Evolutionary conservation across 176 grass and related monocot genomes (phyloP).

Genomic region (Dendrocalamus sinicus): DNA sequence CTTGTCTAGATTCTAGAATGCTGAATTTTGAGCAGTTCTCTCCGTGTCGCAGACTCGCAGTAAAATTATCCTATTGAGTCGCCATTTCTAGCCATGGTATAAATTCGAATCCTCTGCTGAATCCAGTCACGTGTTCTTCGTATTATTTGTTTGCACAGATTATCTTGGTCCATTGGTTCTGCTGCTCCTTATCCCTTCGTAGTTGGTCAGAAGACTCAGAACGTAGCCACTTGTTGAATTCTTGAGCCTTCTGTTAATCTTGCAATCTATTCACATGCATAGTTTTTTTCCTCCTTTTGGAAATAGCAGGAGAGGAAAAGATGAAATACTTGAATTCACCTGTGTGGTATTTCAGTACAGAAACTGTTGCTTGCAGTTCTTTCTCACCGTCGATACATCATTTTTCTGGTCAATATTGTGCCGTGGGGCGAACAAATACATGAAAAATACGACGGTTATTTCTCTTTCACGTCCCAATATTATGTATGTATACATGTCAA

Average conservation of each 20-base stretch:
- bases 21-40: not conserved
- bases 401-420: constrained; percentile 48
- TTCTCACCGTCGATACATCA: constrained; percentile 1
- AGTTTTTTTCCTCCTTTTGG: not conserved
- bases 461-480: constrained; percentile 22
- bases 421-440: constrained; percentile 32
- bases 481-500: constrained; percentile 39
- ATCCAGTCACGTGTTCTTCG: not conserved
- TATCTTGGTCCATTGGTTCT: constrained; percentile 37
- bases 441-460: constrained; percentile 16
- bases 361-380: constrained; percentile 39
- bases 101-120: not conserved
- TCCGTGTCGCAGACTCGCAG: too few species aligned
- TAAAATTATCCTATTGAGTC: not conserved
- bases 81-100: not conserved
- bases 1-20: not conserved
- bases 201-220: not conserved
- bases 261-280: not conserved
- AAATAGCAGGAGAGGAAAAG: not conserved
- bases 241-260: not conserved
- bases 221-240: constrained; percentile 7
- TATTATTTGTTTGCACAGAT: not conserved
- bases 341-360: not conserved
- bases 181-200: constrained; percentile 38
- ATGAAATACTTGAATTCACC: constrained; percentile 1